Base-by-base conservation (phyloP, 352 stramenopile genomes). In the Achlya hypogyna region DNA sequence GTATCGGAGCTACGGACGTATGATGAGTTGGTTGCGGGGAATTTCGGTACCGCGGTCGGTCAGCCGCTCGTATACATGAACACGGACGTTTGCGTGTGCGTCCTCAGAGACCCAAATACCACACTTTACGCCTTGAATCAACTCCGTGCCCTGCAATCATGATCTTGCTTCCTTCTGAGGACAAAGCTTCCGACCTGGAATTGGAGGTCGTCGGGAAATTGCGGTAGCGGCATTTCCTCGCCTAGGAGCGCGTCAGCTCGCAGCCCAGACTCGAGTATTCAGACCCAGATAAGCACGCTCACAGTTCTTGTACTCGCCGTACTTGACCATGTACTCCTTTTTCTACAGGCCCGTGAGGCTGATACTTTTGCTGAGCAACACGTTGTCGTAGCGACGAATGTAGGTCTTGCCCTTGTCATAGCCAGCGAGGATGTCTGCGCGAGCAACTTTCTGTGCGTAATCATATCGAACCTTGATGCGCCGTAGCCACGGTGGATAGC, bases 271-370 rank as follows among this genome's bases (percentile, higher is more conserved):
- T n/a, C 16, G n/a, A 67, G 4, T 31, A 29, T 6, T 38, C 12
- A 23, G 74, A 45, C 78, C 82, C 32, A 90, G 68, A 45, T 88
- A 88, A 14, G 79, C 82, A 43, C 82, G 78, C 72, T 90, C 79
- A 63, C 82, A 90, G 63, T 82, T 88, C 51, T 70, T 69, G 67
- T 84, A 88, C 63, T 79, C 65, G 34, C 78, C 79, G 45, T 72
- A 74, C 72, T 86, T 88, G 69, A 87, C 80, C 79, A 87, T 87
- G 68, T 87, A 90, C 72, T 90, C 82, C 56, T 73, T 70, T 58
- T 84, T 84, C 69, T 82, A 69, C 31, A 28, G 35, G 18, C 22
- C 14, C 49, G 3, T 51, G 18, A 52, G 8, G 31, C 53, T 25
- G 43, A 43, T 45, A 3, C 27, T 9, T 4, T 35, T 8, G 34